A percentile compares a stretch with the other conserved stretches of the same genome.
Conservation (phyloP, 1,284 basidiomycete species). For the Pseudozyma sp. region DNA sequence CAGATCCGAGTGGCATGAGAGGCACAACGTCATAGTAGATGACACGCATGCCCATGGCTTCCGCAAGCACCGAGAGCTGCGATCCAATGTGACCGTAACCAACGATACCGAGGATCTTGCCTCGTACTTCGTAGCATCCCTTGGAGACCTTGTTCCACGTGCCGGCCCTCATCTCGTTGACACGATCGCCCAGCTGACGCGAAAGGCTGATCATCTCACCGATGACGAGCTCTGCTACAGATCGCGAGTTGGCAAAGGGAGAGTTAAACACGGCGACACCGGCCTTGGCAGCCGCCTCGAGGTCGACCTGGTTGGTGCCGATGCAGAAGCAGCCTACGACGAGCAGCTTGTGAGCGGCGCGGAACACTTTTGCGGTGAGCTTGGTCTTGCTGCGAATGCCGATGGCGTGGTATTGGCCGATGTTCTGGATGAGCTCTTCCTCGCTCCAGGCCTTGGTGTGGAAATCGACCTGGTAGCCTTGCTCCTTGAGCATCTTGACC, state of each 20-base stretch:
- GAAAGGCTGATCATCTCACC: slow-evolving; percentile 93
- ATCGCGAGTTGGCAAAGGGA: slow-evolving; percentile 98
- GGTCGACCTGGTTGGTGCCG: slow-evolving; percentile 98
- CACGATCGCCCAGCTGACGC: slow-evolving; percentile 90
- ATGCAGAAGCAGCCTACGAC: slow-evolving; percentile 99
- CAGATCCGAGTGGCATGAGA: slow-evolving; percentile 96
- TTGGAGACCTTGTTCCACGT: slow-evolving; percentile 99
- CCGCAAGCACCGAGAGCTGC: slow-evolving; percentile 95
- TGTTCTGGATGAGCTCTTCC: slow-evolving; percentile 88
- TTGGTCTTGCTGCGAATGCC: slow-evolving; percentile 98
- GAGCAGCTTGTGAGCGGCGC: slow-evolving; percentile 75
- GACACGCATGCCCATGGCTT: slow-evolving; percentile 95
- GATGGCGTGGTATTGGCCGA: slow-evolving; percentile 89
- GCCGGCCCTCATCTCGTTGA: slow-evolving; percentile 86
- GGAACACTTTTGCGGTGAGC: slow-evolving; percentile 88
- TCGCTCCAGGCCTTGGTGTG: slow-evolving; percentile 86
- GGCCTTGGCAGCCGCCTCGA: slow-evolving; percentile 82
- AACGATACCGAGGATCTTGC: slow-evolving; percentile 96
- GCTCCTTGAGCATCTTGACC: slow-evolving; percentile 80
- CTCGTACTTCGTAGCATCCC: slow-evolving; percentile 96
- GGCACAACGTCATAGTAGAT: slow-evolving; percentile 96
- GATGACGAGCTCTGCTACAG: slow-evolving; percentile 97
- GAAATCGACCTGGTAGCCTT: slow-evolving; percentile 95
- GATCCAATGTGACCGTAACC: slow-evolving; percentile 99
- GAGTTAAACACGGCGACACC: slow-evolving; percentile 99